Base-by-base conservation (phyloP, 768 basidiomycete genomes). In the Botryobasidium botryosum region DNA sequence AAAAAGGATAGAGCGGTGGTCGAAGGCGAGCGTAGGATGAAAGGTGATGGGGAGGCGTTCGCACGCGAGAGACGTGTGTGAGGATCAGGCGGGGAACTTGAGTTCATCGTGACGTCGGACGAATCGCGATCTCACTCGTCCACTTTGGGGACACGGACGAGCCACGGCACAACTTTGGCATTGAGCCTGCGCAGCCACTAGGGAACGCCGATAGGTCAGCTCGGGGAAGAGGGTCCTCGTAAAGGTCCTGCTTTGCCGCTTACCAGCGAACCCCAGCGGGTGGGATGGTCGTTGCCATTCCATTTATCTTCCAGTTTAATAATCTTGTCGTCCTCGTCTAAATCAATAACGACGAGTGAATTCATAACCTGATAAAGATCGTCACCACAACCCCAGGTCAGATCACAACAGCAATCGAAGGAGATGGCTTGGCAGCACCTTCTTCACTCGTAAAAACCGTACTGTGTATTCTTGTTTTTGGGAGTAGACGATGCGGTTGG, bases 271-370 rank as follows among this genome's bases (percentile, higher is more conserved):
- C 70, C 72, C 55, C 64, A 71, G 48, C 65, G 59, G 1, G 62
- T 64, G 15, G 75, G 70, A 20, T 68, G 59, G 15, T 70, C 67
- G 35, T 69, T 63, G 21, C 77, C 77, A 32, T 67, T 57, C 71
- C 77, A 74, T 51, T 74, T 69, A 48, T 80, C 75, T 27, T 70
- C 62, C 47, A 80, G 56, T 25, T 64, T 64, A 4, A 67, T 58
- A 40, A 81, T 78, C 61, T 68, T 75, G 47, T 75, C 69, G 37
- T 76, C 60, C 3, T 75, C 74, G 53, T 80, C 77, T 43, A 81
- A 58, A 49, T 79, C 75, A 4, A 79, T 70, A 6, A 68, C 56
- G 20, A 80, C 63, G 28, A 80, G 65, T 1, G 78, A 81, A 31
- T 72, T 65, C 25, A 79, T 61, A 6, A 63, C 54, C 78, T 81